Base-by-base conservation (phyloP, 129 eudicot genomes). In the Ambrosia trifida region DNA sequence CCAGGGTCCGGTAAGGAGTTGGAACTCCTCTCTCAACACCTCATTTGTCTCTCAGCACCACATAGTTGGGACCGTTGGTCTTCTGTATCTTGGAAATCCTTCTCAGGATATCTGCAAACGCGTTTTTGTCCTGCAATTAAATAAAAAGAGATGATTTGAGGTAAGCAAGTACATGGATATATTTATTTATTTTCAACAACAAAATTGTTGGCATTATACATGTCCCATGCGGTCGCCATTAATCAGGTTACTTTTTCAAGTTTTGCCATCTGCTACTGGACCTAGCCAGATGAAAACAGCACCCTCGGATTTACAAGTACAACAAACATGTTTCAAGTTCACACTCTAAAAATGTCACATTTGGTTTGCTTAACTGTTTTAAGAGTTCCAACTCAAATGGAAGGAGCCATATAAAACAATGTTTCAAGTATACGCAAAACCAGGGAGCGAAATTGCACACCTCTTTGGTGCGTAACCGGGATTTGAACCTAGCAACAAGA, bases 81-180 rank as follows among this genome's bases (percentile, higher is more conserved):
- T 94, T 94, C 78, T 85, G 93, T 74, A 94, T 94, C 80, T 85
- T 89, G 30, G 97, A 94, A 51, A 94, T 94, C 86, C 90, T 87
- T 81, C 91, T 87, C 71, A 94, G 69, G 40, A 87, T 81, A 41
- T 74, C 96, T 0, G 98, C 93, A 81, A 94, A 94, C 7, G 96
- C 98, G 56, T 72, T 75, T 84, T 90, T 90, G 75, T 94, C 97
- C 98, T 91, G 87, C 86, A 81, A 14, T 7, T 10, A 7, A 20
- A 32, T 10, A 46, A 11, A 11, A 47, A 40, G 44, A 40, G 44
- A 40, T 40, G 44, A 40, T 40, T 40, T 40, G 44, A 40, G 28
- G 28, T 1, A 24, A 24, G 28, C 28, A 24, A 24, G 28, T 24
- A 24, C 28, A 24, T 24, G 28, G 28, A 24, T 24, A 24, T 24